Percentiles rank a stretch among this genome's conserved stretches.
phyloP scores from a whole-genome alignment of 129 eudicot species.

The Pittosporum tobira region DNA sequence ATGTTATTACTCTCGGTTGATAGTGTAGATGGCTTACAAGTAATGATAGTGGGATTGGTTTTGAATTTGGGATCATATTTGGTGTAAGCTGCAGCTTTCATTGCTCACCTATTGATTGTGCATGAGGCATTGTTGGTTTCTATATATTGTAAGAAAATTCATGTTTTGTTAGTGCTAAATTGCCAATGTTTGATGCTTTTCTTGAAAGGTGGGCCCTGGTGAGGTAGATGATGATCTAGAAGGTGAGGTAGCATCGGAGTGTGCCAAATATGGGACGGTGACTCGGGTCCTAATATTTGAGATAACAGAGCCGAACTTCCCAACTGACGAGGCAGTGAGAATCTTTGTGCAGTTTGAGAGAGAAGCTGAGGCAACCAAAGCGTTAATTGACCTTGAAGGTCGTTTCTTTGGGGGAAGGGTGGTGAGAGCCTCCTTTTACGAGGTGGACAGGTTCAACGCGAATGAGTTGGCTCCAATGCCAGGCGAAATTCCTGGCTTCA shows the following conservation, averaged over 20 bases:
- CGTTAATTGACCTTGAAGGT: constrained; percentile 84
- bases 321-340: constrained; percentile 84
- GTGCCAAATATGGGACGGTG: constrained; percentile 78
- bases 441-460: constrained; percentile 65
- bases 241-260: constrained; percentile 82
- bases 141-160: too few relatives aligned
- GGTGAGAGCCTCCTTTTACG: constrained; percentile 77
- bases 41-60: too few relatives aligned
- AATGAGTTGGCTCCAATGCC: constrained; percentile 91
- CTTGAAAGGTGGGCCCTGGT: constrained; percentile 10
- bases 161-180: not conserved
- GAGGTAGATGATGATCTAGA: constrained; percentile 69
- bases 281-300: constrained; percentile 90
- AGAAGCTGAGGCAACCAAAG: constrained; percentile 80
- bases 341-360: constrained; percentile 89
- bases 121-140: too few relatives aligned
- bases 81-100: too few relatives aligned
- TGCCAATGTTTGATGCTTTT: not conserved
- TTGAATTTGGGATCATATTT: too few relatives aligned
- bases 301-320: constrained; percentile 79
- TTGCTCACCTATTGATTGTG: too few relatives aligned
- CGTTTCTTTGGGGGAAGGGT: constrained; percentile 84
- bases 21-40: too few relatives aligned
- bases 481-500: constrained; percentile 82
- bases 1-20: too few relatives aligned